Percentiles rank a stretch among this genome's conserved stretches.
These are phyloP conservation scores for Gastrolobium bilobum DNA, from an alignment of 306 rosid species.

Conservation along the genomic window DNA sequence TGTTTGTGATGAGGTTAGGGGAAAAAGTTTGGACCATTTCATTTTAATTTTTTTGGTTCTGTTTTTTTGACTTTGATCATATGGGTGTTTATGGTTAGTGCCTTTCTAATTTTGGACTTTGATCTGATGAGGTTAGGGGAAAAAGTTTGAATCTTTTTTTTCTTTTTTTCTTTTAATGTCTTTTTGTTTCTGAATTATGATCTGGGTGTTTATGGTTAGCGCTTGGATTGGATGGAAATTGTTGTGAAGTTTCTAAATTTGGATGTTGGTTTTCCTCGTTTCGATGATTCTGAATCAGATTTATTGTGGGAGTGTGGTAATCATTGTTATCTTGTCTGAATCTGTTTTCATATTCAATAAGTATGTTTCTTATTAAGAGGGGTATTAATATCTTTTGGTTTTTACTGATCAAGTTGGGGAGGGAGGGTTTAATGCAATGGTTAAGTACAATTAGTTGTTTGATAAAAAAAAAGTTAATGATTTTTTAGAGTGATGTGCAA, in stretches of 20 bases:
- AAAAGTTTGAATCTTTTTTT: too few species aligned
- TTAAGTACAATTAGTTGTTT: constrained; percentile 29
- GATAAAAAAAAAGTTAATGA: neutral
- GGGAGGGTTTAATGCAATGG: neutral
- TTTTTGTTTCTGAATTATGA: constrained; percentile 5
- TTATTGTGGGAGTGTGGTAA: neutral
- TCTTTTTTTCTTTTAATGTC: neutral
- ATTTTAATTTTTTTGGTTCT: neutral
- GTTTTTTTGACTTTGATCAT: constrained; percentile 13
- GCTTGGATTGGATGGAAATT: neutral
- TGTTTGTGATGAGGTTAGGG: constrained; percentile 74
- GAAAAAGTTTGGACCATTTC: neutral
- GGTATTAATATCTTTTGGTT: constrained; percentile 3
- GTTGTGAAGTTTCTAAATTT: neutral
- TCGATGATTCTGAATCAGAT: constrained; percentile 9
- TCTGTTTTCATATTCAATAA: neutral
- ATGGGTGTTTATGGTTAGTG: constrained; percentile 14
- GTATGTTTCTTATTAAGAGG: neutral
- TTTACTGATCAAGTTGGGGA: neutral
- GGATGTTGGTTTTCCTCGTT: constrained; percentile 1
- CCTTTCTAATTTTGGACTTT: neutral
- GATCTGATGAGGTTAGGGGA: constrained; percentile 57
- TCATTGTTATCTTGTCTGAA: neutral
- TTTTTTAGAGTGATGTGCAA: neutral
- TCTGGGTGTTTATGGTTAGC: constrained; percentile 19